Evolutionary conservation across 257 asterid species (phyloP).

Genomic region (Petrea volubilis): DNA sequence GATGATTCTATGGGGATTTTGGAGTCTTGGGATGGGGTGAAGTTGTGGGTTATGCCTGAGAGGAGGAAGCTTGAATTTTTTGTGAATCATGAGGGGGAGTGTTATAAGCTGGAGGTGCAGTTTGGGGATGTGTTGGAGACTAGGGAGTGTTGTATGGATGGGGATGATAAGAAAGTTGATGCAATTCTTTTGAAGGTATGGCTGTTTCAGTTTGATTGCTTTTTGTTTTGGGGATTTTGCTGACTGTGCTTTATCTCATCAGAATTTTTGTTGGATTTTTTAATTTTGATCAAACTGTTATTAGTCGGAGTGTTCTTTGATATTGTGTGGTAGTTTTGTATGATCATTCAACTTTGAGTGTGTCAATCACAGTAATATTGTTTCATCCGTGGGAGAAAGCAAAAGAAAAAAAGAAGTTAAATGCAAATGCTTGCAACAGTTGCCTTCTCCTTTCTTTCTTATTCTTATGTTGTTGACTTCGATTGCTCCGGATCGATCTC

Average conservation of each 20-base stretch:
- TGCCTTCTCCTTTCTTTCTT: not conserved
- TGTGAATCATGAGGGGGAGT: constrained; percentile 39
- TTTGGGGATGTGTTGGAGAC: constrained; percentile 73
- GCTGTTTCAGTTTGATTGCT: not conserved
- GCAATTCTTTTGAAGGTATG: constrained; percentile 73
- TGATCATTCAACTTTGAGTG: not conserved
- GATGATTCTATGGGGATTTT: constrained; percentile 50
- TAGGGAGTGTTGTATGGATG: constrained; percentile 42
- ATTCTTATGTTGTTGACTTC: not conserved
- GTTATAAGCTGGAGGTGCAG: constrained; percentile 71
- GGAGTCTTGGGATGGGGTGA: constrained; percentile 64
- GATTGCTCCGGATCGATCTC: not conserved
- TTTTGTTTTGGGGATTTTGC: not conserved
- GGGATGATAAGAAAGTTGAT: constrained; percentile 21
- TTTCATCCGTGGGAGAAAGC: too few species aligned
- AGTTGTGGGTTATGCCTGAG: constrained; percentile 79
- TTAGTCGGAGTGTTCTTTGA: not conserved
- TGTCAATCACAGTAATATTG: not conserved
- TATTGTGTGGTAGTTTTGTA: not conserved
- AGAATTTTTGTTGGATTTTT: not conserved
- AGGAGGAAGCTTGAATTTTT: constrained; percentile 57
- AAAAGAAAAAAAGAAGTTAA: too few species aligned
- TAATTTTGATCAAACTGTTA: not conserved
- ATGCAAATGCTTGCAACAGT: not conserved
- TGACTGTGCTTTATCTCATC: not conserved